A percentile compares a stretch with the other conserved stretches of the same genome.
Evolutionary conservation across 1,139 yeast species (phyloP).

Genomic region (Pichiaceae sp.): DNA sequence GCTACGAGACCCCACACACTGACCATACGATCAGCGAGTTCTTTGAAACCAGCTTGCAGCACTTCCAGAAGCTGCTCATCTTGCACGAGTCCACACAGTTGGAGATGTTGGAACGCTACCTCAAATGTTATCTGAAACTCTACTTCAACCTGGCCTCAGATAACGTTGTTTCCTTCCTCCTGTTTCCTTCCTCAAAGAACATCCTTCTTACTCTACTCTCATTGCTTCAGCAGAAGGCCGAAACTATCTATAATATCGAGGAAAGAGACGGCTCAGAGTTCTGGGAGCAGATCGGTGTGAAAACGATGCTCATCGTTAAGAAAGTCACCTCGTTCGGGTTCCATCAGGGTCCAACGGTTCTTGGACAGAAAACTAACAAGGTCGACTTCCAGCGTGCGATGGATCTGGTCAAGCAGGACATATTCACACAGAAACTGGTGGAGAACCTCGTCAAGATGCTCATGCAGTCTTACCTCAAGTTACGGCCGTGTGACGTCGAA

Average conservation of each 20-base stretch:
- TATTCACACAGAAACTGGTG: slow-evolving; percentile 51
- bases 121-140: slow-evolving; percentile 69
- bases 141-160: slow-evolving; percentile 46
- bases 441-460: slow-evolving; percentile 55
- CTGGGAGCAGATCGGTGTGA: slow-evolving; percentile 73
- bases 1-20: slow-evolving; percentile 61
- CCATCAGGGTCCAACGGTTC: slow-evolving; percentile 58
- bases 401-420: slow-evolving; percentile 37
- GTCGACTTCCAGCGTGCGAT: slow-evolving; percentile 55
- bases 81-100: slow-evolving; percentile 45
- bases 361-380: slow-evolving; percentile 55
- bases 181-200: slow-evolving; percentile 56
- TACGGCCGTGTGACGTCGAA: slow-evolving; percentile 70
- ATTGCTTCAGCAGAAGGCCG: slow-evolving; percentile 56
- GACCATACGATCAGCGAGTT: slow-evolving; percentile 53
- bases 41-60: slow-evolving; percentile 46
- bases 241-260: slow-evolving; percentile 36
- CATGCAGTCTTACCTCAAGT: slow-evolving; percentile 62
- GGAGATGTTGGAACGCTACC: slow-evolving; percentile 60
- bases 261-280: slow-evolving; percentile 38
- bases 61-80: slow-evolving; percentile 48
- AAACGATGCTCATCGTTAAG: slow-evolving; percentile 61
- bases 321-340: slow-evolving; percentile 52
- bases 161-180: slow-evolving; percentile 65
- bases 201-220: slow-evolving; percentile 52